Evolutionary conservation across 768 basidiomycete species (phyloP), one percentile per base, ranked within the genome.

Genomic region (Porpolomopsis calyptriformis): DNA sequence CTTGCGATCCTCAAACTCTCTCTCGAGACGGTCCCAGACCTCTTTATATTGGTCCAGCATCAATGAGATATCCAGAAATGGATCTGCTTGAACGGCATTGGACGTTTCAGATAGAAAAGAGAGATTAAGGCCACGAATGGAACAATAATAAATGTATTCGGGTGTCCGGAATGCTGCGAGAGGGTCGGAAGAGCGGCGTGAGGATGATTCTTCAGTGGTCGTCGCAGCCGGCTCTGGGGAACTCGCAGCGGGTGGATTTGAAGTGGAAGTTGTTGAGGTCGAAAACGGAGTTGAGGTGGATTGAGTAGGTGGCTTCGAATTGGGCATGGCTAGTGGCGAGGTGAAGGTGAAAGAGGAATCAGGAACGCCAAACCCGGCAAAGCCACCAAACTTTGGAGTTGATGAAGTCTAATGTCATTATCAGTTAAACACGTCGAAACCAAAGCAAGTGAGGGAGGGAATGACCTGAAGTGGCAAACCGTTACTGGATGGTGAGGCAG

Each of bases 81-180:
- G 80, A 61, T 88, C 84, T 12, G 71, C 64, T 40, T 82, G 75
- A 18, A 84, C 66, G 18, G 76, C 73, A 48, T 73, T 72, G 24
- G 73, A 67, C 45, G 85, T 58, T 11, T 74, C 70, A n/a, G 72
- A 64, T 19, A 82, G 57, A 49, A 87, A 66, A 2, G 82, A 83
- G 26, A 72, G 61, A 55, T 88, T 88, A 34, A 88, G 69, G 11
- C 84, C 85, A 27, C 85, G 78, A n/a, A 88, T 71, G 20, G 77
- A 74, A 33, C 65, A 74, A 63, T 77, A 85, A 57, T 80, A 85
- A 43, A 75, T 74, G 12, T 76, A 53, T 27, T 71, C 68, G 20
- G 55, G 53, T 25, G 64, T 55, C 29, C 61, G 56, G n/a, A 52
- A 36, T 16, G 47, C 49, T 24, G 43, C 46, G 10, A 12, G 41